Evolutionary conservation across 148 eudicot genomes (phyloP).

Genomic region (Chenopodium album): DNA sequence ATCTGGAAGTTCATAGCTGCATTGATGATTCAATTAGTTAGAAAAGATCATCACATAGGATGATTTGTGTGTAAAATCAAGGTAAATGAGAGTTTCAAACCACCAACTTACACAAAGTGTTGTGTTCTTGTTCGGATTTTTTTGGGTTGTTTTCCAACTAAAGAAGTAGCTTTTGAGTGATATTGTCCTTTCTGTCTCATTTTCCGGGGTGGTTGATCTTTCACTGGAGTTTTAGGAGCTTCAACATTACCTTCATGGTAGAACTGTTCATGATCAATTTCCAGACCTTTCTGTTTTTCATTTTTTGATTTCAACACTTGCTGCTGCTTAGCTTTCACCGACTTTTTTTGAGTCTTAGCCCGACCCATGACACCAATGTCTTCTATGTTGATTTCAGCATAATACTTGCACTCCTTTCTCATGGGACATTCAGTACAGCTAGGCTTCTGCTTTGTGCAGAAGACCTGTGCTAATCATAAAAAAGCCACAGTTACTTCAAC

Average conservation of each 20-base stretch:
- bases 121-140: slow-evolving; percentile 19
- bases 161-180: neutral
- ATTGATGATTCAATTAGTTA: slow-evolving; percentile 14
- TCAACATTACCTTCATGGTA: slow-evolving; percentile 1
- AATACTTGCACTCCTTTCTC: slow-evolving; percentile 39
- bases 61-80: neutral
- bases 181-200: neutral
- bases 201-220: slow-evolving; percentile 8
- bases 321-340: neutral
- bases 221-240: slow-evolving; percentile 25
- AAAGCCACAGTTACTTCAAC: neutral
- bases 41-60: neutral
- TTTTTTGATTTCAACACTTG: neutral
- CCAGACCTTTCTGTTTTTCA: neutral
- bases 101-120: slow-evolving; percentile 27
- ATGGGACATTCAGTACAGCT: slow-evolving; percentile 48
- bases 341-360: neutral
- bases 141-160: neutral
- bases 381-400: slow-evolving; percentile 30
- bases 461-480: slow-evolving; percentile 30
- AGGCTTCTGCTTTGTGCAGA: slow-evolving; percentile 48
- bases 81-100: neutral
- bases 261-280: neutral
- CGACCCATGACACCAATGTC: slow-evolving; percentile 4
- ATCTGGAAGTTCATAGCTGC: slow-evolving; percentile 65